Percentiles rank a stretch among this genome's conserved stretches.
phyloP scores from a whole-genome alignment of 2,329 filamentous ascomycete genomes.

The Fusarium mangiferae region DNA sequence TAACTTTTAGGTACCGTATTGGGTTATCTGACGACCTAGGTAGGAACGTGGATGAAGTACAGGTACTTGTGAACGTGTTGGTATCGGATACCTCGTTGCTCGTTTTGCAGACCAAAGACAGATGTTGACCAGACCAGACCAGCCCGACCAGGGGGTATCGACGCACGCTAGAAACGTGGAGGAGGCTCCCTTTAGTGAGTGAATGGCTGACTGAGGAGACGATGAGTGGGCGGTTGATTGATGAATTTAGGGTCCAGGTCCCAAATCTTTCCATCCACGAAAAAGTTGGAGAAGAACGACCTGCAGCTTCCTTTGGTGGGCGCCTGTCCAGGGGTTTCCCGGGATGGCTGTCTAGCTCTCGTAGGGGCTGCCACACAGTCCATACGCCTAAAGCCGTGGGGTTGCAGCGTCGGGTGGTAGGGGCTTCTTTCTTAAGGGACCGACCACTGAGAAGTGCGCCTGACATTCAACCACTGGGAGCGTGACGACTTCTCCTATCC shows the following conservation, averaged over 20 bases:
- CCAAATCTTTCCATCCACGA: constrained; percentile 12
- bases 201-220: not conserved
- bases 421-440: constrained; percentile 29
- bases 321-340: constrained; percentile 31
- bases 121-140: constrained; percentile 5
- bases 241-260: constrained; percentile 30
- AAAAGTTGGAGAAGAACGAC: constrained; percentile 24
- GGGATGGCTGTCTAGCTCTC: constrained; percentile 28
- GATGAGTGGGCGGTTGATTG: constrained; percentile 11
- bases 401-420: constrained; percentile 25
- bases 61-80: constrained; percentile 18
- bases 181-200: constrained; percentile 16
- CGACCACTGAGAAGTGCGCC: constrained; percentile 31
- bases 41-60: constrained; percentile 9
- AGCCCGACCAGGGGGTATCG: not conserved
- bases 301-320: constrained; percentile 22
- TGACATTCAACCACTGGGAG: constrained; percentile 17
- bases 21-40: constrained; percentile 1
- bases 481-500: constrained; percentile 4
- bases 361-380: constrained; percentile 30
- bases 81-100: constrained; percentile 24
- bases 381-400: constrained; percentile 30
- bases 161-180: constrained; percentile 8
- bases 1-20: constrained; percentile 9
- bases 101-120: constrained; percentile 11